Conservation (phyloP, 2,329 filamentous ascomycete species). For the Talaromyces sp. region DNA sequence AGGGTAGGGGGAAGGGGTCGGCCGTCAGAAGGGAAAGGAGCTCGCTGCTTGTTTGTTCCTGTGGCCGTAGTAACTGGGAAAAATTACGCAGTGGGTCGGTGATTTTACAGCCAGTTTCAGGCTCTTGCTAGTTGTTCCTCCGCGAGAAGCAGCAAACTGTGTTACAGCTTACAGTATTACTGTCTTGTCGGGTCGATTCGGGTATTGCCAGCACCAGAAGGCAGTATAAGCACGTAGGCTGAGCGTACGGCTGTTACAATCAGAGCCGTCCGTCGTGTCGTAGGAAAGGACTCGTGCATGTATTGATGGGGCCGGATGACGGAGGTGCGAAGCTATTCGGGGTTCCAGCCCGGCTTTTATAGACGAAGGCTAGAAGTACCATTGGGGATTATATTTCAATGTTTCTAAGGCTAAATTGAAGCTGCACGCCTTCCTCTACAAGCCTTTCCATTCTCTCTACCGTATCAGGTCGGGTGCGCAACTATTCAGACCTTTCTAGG, state of each 20-base stretch:
- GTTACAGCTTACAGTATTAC: not conserved
- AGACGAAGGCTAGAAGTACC: not conserved
- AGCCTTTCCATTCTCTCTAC: not conserved
- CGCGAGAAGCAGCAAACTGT: not conserved
- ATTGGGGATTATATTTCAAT: not conserved
- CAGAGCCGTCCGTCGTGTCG: not conserved
- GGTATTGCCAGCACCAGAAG: slow-evolving; percentile 5
- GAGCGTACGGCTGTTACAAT: not conserved
- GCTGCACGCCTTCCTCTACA: not conserved
- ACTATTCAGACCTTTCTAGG: not conserved
- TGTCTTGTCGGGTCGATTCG: slow-evolving; percentile 14
- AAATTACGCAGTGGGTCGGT: slow-evolving; percentile 11
- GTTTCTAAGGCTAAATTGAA: not conserved
- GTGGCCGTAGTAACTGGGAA: slow-evolving; percentile 7
- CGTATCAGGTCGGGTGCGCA: too few species aligned
- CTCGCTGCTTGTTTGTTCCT: slow-evolving; percentile 20
- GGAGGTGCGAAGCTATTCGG: slow-evolving; percentile 3
- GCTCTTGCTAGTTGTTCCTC: not conserved
- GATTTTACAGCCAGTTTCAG: not conserved
- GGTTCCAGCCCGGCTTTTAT: not conserved
- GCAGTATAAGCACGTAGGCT: not conserved
- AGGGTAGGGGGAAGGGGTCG: slow-evolving; percentile 20
- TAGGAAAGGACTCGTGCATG: not conserved
- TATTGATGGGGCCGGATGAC: slow-evolving; percentile 8
- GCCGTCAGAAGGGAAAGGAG: not conserved